Evolutionary conservation across 2,329 filamentous ascomycete species (phyloP), one percentile per base, ranked within the genome.

Genomic region (Ustilaginoidea virens): DNA sequence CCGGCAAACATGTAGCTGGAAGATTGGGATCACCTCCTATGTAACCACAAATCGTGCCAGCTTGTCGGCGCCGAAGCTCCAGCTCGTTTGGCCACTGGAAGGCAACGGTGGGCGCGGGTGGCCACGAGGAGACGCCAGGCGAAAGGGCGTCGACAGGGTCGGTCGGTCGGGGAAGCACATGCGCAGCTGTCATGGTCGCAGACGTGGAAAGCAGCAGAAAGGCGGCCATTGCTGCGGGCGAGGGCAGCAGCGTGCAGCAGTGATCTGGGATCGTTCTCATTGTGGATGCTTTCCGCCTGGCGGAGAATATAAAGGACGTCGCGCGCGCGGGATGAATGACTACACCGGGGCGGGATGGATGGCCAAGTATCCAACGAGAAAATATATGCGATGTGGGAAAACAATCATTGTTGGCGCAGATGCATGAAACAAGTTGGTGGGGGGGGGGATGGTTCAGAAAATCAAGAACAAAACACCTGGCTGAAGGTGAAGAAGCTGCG

Each of bases 41-140:
- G 46, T 61, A 74, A 23, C 69, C 69, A 39, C 69, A 73, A 32
- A 74, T 44, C 11, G 67, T 72, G 46, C 69, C 68, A 29, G 51
- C 42, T 34, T 63, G 55, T 22, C 60, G 56, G 25, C 53, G 55
- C n/a, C n/a, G 15, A 44, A 41, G 5, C n/a, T n/a, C n/a, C n/a
- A 60, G 47, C 22, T 52, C 47, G 23, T 42, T 45, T 23, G 49
- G 48, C 27, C 48, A 41, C 4, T 44, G 33, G 8, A 61, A 60
- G 11, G 53, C 45, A 3, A 53, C 51, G 8, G 64, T 30, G 4
- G 30, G 20, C 15, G 25, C 11, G 15, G 24, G 19, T 12, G 58
- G 57, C 44, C 54, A 60, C 23, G 53, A 44, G 17, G 52, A 35
- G 9, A 58, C 53, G 32, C 59, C 47, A 28, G 60, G 38, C 28